These are phyloP conservation scores for Antitrichia curtipendula DNA, from an alignment of 225 moss, liverwort and hornwort genomes.

Conservation along the genomic window DNA sequence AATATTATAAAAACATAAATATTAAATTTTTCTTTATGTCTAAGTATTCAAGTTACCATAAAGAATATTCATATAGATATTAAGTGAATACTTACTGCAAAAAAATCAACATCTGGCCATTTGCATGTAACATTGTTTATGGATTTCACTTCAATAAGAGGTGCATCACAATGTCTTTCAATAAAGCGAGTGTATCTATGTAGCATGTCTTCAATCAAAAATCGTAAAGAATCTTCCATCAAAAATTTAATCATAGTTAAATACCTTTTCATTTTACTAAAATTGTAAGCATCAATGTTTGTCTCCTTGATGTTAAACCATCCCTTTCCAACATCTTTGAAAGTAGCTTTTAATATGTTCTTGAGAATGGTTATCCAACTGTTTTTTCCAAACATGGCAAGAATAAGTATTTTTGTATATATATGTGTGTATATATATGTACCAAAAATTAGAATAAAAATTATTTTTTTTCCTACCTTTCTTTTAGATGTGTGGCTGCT, in stretches of 20 bases:
- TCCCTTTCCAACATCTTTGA: constrained; percentile 77
- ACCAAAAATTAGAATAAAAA: background rate
- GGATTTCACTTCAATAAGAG: constrained; percentile 45
- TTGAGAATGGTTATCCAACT: constrained; percentile 71
- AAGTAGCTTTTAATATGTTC: constrained; percentile 55
- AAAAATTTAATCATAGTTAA: constrained; percentile 61
- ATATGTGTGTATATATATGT: background rate
- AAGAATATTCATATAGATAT: too few species aligned
- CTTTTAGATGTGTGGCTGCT: constrained; percentile 48
- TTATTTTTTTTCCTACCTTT: constrained; percentile 17
- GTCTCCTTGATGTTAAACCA: constrained; percentile 76
- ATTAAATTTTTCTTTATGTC: fast-evolving
- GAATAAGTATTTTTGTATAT: background rate
- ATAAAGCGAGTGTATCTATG: constrained; percentile 57
- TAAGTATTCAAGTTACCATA: too few species aligned
- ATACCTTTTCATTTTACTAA: constrained; percentile 84
- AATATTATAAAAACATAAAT: background rate
- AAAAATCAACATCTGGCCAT: constrained; percentile 41
- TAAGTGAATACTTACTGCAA: background rate
- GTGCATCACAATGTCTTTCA: constrained; percentile 44
- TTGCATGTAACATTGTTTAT: constrained; percentile 47
- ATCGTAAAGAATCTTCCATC: constrained; percentile 80
- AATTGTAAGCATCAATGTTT: constrained; percentile 75
- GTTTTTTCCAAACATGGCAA: background rate
- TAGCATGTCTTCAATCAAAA: constrained; percentile 54